Evolutionary conservation across 129 eudicot species (phyloP).

Genomic region (Artemisia argyi): DNA sequence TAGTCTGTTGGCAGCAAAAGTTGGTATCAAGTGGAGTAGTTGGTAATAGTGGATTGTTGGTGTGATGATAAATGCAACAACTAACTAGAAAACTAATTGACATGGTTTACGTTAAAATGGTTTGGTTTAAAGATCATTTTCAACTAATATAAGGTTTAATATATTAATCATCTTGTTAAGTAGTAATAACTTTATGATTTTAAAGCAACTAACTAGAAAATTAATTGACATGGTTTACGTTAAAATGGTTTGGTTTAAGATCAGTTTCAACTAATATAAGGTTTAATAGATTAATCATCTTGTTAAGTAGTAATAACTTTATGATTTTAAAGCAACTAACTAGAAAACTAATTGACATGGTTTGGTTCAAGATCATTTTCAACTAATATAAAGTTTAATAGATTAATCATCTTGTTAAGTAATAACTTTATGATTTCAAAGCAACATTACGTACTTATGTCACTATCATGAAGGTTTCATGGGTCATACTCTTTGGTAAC

Average conservation of each 20-base stretch:
- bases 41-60: slow-evolving; percentile 24
- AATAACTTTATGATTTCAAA: slow-evolving; percentile 18
- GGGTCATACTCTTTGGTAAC: slow-evolving; percentile 21
- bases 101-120: slow-evolving; percentile 2
- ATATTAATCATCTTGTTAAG: slow-evolving; percentile 26
- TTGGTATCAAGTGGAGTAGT: slow-evolving; percentile 12
- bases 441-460: slow-evolving; percentile 2
- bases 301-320: slow-evolving; percentile 21
- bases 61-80: slow-evolving; percentile 8
- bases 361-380: slow-evolving; percentile 23
- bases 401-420: slow-evolving; percentile 25
- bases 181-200: slow-evolving; percentile 14
- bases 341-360: neutral
- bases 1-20: neutral
- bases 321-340: neutral
- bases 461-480: slow-evolving; percentile 9
- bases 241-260: slow-evolving; percentile 15
- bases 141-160: slow-evolving; percentile 6
- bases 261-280: slow-evolving; percentile 15
- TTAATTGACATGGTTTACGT: neutral
- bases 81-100: neutral
- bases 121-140: slow-evolving; percentile 22
- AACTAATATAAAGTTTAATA: neutral
- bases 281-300: slow-evolving; percentile 21
- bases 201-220: neutral